Percentiles rank a stretch among this genome's conserved stretches.
Conservation (phyloP, 495 filamentous ascomycete genomes). For the Aspergillus steynii region DNA sequence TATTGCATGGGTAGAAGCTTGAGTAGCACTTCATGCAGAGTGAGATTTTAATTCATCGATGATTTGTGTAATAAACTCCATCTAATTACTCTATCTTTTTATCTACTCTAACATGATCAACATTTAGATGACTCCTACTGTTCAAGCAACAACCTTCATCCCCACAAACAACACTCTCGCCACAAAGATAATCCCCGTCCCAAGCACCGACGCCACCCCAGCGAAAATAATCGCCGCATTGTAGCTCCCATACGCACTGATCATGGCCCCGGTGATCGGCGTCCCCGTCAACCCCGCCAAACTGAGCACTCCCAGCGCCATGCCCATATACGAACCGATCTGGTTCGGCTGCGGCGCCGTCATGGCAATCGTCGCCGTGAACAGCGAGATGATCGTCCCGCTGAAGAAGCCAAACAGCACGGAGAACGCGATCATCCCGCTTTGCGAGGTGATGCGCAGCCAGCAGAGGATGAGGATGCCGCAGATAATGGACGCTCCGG, state of each 20-base stretch:
- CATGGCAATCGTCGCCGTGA: slow-evolving; percentile 21
- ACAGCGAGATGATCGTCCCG: slow-evolving; percentile 54
- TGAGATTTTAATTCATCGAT: too few relatives aligned
- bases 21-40: too few relatives aligned
- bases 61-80: too few relatives aligned
- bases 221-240: slow-evolving; percentile 21
- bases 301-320: slow-evolving; percentile 21
- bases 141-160: background rate
- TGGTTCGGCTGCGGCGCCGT: slow-evolving; percentile 28
- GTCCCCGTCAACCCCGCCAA: slow-evolving; percentile 27
- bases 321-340: slow-evolving; percentile 51
- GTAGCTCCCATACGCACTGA: slow-evolving; percentile 21
- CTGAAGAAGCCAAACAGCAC: slow-evolving; percentile 57
- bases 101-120: too few relatives aligned
- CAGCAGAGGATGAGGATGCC: slow-evolving; percentile 35
- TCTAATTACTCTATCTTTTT: too few relatives aligned
- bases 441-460: slow-evolving; percentile 46
- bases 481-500: slow-evolving; percentile 11
- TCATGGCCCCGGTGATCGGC: slow-evolving; percentile 29
- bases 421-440: slow-evolving; percentile 51
- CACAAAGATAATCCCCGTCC: slow-evolving; percentile 13
- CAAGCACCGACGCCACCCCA: slow-evolving; percentile 18
- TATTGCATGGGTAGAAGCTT: too few relatives aligned
- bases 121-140: too few relatives aligned
- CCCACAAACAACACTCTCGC: slow-evolving; percentile 2